Percentiles rank a stretch among this genome's conserved stretches.
phyloP scores from a whole-genome alignment of 176 grass and related monocot genomes.

The Otatea glauca region DNA sequence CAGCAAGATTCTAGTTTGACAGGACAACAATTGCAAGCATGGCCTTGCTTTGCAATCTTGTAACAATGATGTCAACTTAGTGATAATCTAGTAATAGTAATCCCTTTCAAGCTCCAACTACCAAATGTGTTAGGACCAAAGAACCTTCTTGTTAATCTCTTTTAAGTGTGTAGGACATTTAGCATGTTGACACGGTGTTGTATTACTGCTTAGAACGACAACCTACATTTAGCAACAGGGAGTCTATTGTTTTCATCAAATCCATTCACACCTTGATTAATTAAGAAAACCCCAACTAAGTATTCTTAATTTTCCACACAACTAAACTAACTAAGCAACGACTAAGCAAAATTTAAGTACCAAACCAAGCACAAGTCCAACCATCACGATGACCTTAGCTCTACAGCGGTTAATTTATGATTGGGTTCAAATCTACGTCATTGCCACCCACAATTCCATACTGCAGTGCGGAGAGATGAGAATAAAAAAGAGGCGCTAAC shows the following conservation, averaged over 20 bases:
- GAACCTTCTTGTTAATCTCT: not conserved
- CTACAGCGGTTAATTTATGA: too few relatives aligned
- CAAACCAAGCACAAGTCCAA: constrained; percentile 40
- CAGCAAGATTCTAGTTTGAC: constrained; percentile 31
- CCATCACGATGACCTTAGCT: constrained; percentile 1
- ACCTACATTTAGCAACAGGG: not conserved
- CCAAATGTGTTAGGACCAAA: not conserved
- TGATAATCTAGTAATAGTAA: not conserved
- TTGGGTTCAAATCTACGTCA: too few relatives aligned
- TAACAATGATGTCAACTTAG: constrained; percentile 9
- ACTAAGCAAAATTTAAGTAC: constrained; percentile 4
- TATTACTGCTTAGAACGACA: not conserved
- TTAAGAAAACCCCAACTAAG: not conserved
- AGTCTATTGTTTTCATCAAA: not conserved
- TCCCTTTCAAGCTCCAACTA: not conserved
- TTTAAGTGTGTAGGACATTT: not conserved
- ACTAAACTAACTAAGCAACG: not conserved
- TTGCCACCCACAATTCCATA: too few relatives aligned
- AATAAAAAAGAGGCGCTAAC: too few relatives aligned
- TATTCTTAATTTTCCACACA: not conserved
- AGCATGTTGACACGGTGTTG: not conserved
- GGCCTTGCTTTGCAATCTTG: constrained; percentile 6
- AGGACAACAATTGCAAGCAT: constrained; percentile 22
- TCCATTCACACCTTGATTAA: constrained; percentile 19
- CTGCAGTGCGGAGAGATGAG: too few relatives aligned